phyloP scores from a whole-genome alignment of 352 stramenopile genomes.

The Hyaloperonospora brassicae region DNA sequence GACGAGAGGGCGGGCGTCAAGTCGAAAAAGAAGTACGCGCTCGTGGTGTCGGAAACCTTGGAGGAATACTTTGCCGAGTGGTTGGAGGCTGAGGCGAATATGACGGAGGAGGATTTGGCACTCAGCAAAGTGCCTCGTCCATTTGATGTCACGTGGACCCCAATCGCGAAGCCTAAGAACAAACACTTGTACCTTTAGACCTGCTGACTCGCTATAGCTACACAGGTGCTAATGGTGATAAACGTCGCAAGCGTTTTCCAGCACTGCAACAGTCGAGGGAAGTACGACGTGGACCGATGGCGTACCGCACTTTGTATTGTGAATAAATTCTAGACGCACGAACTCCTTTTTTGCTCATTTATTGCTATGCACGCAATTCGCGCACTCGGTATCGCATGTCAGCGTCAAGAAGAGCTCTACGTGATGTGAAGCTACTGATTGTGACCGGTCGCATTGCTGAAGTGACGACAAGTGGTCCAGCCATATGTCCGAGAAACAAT shows the following conservation, averaged over 20 bases:
- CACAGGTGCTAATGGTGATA: conserved; percentile 2
- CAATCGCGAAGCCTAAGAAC: conserved; percentile 46
- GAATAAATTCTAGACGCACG: conserved; percentile 25
- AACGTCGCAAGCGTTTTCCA: no score
- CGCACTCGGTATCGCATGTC: conserved; percentile 21
- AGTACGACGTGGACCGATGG: conserved; percentile 7
- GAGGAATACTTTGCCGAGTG: conserved; percentile 48
- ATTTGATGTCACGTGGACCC: conserved; percentile 75
- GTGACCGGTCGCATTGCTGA: no score
- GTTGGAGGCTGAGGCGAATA: conserved; percentile 25
- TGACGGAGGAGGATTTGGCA: conserved; percentile 32
- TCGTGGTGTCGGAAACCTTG: conserved; percentile 17
- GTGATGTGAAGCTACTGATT: no score
- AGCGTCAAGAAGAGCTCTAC: background rate
- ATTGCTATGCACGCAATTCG: conserved; percentile 1
- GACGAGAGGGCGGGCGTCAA: conserved; percentile 28
- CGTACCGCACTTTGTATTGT: conserved; percentile 13
- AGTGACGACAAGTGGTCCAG: no score
- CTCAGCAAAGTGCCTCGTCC: conserved; percentile 40
- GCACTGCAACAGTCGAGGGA: conserved; percentile 2
- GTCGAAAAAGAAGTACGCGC: conserved; percentile 11
- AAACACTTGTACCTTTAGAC: conserved; percentile 74
- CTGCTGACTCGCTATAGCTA: conserved; percentile 12
- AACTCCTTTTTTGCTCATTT: conserved; percentile 1
- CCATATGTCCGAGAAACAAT: no score